Base-by-base conservation (phyloP, 2,329 filamentous ascomycete species). In the Arachnomyces sp. region DNA sequence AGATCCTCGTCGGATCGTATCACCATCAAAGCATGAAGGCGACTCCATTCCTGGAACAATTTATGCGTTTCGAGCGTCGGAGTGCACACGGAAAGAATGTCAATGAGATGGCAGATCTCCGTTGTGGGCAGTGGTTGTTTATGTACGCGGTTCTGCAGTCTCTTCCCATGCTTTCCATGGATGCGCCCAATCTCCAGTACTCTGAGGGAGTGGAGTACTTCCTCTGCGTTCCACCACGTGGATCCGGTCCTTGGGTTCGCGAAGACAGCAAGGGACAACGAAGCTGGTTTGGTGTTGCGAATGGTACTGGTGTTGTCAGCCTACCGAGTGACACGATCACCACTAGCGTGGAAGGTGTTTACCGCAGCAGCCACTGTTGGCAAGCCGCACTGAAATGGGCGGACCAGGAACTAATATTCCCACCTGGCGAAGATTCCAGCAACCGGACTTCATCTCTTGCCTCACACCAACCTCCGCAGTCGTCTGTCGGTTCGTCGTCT, bases 1-100 rank as follows among this genome's bases (percentile, higher is more conserved):
- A 83, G 14, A 73, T 95, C 28, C 66, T 95, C n/a, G 80, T 83
- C 56, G 82, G 81, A 45, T 83, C 84, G 1, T 89, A 89, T 64
- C 94, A 95, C 50, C 75, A 78, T 33, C 85, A 90, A 49, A 79
- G 80, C 1, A 77, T 71, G 51, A 65, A 63, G 33, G 61, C 67
- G 12, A 71, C 67, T 1, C 50, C 61, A 1, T 72, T 69, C 47
- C 61, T 72, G 21, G 66, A 71, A 45, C 59, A 61, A 21, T 72
- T 71, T 42, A 67, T 69, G 60, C 59, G 64, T 34, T 71, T 69
- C 42, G 69, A 72, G 49, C 63, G 69, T 7, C 62, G 62, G 21
- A 58, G 51, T 13, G 67, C 62, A 7, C 57, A 62, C 28, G 65
- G 66, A 3, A 70, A 68, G 50, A 65, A 50, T 17, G 44, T 68